Base-by-base conservation (phyloP, 2,329 filamentous ascomycete genomes). In the Thelonectria blattea region DNA sequence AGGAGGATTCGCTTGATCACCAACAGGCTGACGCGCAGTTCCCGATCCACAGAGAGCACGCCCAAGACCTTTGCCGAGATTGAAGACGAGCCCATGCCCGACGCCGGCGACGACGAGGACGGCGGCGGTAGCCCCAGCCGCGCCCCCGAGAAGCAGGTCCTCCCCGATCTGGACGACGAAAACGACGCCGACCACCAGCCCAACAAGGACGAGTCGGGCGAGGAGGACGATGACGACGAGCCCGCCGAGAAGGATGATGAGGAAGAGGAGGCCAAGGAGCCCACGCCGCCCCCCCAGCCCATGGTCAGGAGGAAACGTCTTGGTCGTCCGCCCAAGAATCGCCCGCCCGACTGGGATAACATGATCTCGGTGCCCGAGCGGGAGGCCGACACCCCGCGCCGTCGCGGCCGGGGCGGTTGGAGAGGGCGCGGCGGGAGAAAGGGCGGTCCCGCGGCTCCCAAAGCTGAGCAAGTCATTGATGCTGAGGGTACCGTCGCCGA, bases 401-500 rank as follows among this genome's bases (percentile, higher is more conserved):
- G 85, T 47, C 82, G 87, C 56, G 88, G 88, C 3, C 87, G 90
- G 18, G 88, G 87, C 46, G 89, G 91, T 62, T 92, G 93, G 88
- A 79, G 86, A 60, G 84, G 86, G 9, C 82, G 86, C 5, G 91
- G 80, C 76, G 91, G 78, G 68, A 89, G 79, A 63, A 86, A 85
- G 71, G 88, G 90, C 58, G 89, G 88, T 41, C 86, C 88, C 5
- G 86, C 88, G 14, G 88, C 89, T 41, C 91, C 93, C 71, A 88
- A 91, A 50, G 92, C 89, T 1, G 88, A 93, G 71, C 91, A 96
- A 62, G 88, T 92, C 5, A 90, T 97, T 61, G 95, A 98, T 76
- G 96, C 96, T 72, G 93, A 97, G 71, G 95, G 95, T 52, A 97
- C 93, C 60, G 88, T 92, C 77, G 89, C 94, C 78, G 91, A 95